Evolutionary conservation across 768 basidiomycete genomes (phyloP), one percentile per base, ranked within the genome.

Genomic region (Psilocybe tampanensis): DNA sequence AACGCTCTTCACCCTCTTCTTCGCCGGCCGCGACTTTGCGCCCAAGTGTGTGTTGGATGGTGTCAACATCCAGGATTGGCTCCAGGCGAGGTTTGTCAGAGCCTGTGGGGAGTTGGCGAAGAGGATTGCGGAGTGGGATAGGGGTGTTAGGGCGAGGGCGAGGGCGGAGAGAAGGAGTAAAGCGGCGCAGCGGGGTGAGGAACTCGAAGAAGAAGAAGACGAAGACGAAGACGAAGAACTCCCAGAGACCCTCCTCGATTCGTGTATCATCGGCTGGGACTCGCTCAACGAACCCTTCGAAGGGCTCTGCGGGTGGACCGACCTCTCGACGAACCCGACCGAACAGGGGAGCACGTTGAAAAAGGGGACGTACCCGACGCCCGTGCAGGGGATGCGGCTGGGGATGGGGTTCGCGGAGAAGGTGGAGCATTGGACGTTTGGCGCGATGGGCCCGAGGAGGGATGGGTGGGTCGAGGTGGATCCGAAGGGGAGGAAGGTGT

Each of bases 211-310:
- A 29, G 29, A 29, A 29, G 29, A 29, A 29, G 29, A 29, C 29
- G 29, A 29, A 29, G 29, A 29, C 4, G 29, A 29, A 29, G 29
- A 29, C 4, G 29, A 29, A 29, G 29, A 29, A 29, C 9, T 32
- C 29, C 29, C 29, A 4, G 29, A 29, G 5, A 29, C 29, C 29
- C 71, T 98, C 34, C 69, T 92, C 19, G 95, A 98, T 26, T 85
- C 86, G 39, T 95, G 94, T 61, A 83, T 99, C 11, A 88, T 98
- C 47, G 97, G 97, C 0, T 98, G 96, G 97, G 97, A 99, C 68
- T 89, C 87, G 63, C 75, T 98, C 72, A 98, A 99, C 70, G 97
- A 99, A 70, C 96, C 97, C 0, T 86, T 86, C 34, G 92, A 95
- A 62, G 97, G 97, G 0, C 78, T 92, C 39, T 80, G 72, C 29